These are phyloP conservation scores for Microthyrium microscopicum DNA, from an alignment of 2,329 filamentous ascomycete genomes.

Conservation along the genomic window DNA sequence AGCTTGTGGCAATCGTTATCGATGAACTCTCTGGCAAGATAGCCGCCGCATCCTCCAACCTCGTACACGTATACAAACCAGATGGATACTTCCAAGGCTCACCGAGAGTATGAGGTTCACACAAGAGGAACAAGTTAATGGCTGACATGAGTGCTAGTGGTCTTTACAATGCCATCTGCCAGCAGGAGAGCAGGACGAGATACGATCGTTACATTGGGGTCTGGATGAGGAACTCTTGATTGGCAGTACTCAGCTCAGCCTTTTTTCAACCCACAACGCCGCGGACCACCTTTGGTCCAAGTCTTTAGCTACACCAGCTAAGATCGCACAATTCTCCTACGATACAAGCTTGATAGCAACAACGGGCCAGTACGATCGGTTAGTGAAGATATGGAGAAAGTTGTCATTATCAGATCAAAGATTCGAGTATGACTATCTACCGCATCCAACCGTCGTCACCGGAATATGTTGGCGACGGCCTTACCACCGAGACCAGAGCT, in stretches of 20 bases:
- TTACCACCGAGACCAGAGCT: conserved; percentile 56
- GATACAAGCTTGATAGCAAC: conserved; percentile 80
- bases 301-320: conserved; percentile 52
- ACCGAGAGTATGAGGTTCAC: conserved; percentile 43
- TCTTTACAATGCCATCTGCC: conserved; percentile 44
- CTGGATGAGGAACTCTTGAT: conserved; percentile 69
- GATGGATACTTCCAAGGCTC: conserved; percentile 52
- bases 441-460: conserved; percentile 70
- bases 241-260: conserved; percentile 50
- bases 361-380: conserved; percentile 56
- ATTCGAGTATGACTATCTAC: conserved; percentile 81
- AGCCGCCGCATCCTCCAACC: conserved; percentile 49
- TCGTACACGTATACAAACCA: conserved; percentile 65
- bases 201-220: conserved; percentile 68
- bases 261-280: conserved; percentile 44
- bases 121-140: neutral
- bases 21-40: conserved; percentile 76
- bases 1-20: conserved; percentile 61
- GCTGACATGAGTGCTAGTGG: conserved; percentile 29
- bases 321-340: conserved; percentile 64
- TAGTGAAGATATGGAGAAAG: conserved; percentile 87
- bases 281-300: conserved; percentile 56
- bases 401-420: conserved; percentile 69
- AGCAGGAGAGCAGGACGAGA: conserved; percentile 28
- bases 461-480: conserved; percentile 74